These are phyloP conservation scores for Tetrahymena elliotti DNA, from an alignment of 73 alveolate genomes.

Conservation along the genomic window DNA sequence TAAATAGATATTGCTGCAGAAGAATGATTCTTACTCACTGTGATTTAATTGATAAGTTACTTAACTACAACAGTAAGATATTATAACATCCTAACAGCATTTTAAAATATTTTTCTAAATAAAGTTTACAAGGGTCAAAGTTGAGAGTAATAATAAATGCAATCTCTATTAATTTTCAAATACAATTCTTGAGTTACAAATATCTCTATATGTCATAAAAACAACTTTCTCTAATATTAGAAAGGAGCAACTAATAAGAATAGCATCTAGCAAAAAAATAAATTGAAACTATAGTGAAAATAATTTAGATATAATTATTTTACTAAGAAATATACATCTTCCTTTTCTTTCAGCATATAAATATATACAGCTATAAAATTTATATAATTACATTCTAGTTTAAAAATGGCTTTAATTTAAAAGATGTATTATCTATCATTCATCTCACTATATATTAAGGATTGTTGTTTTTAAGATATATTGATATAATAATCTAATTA, in stretches of 20 bases:
- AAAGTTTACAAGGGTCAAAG: background rate
- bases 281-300: background rate
- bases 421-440: no score
- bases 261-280: background rate
- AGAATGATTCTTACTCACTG: constrained; percentile 97
- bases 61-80: constrained; percentile 68
- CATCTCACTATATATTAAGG: background rate
- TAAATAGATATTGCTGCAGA: constrained; percentile 96
- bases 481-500: no score
- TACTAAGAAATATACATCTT: background rate
- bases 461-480: background rate
- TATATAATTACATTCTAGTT: background rate
- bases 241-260: background rate
- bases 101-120: background rate
- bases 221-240: background rate
- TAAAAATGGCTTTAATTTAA: background rate
- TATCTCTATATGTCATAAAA: background rate
- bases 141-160: background rate
- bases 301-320: no score
- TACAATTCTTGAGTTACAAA: background rate
- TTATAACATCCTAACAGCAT: background rate
- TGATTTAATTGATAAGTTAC: constrained; percentile 89
- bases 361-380: no score
- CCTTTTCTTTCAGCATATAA: background rate
- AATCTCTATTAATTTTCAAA: background rate